Evolutionary conservation across 2,329 filamentous ascomycete genomes (phyloP), one percentile per base, ranked within the genome.

Genomic region (Dactylellina haptotyla): DNA sequence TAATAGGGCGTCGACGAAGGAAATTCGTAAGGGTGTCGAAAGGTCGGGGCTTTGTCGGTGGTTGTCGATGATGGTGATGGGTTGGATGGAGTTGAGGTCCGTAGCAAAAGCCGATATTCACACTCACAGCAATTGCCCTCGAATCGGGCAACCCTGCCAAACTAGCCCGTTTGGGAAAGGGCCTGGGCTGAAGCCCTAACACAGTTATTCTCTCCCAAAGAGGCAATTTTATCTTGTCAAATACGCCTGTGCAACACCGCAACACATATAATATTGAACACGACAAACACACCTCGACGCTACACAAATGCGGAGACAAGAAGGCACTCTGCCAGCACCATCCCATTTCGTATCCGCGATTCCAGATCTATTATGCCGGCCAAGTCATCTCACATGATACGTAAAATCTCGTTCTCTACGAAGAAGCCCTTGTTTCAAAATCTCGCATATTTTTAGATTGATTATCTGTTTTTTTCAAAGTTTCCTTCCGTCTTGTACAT

Each of bases 101-200:
- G 61, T 37, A 61, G 69, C 69, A 64, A 73, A 66, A 66, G 69
- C 61, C 69, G 69, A 73, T 73, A 73, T 73, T 73, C 69, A 73
- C 69, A 73, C 54, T 73, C 45, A 65, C 23, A 66, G 50, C 62
- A 57, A 32, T 39, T 51, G 45, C 26, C 54, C 53, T 50, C 64
- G 46, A 56, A 69, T 48, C 48, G 53, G 63, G 46, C 53, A 50
- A 41, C 37, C 2, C 50, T 8, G 41, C 20, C 41, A n/a, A 30
- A 18, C 64, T 69, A 65, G 26, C 69, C 69, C 2, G 23, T 56
- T 73, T 10, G 5, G 61, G 61, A 53, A n/a, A 61, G 57, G 61
- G 37, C 37, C 61, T 73, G 69, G 69, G 69, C 41, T 73, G 69
- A 46, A 73, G 69, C 69, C 69, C 69, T 73, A 73, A 73, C 50